Conservation (phyloP, 2,329 filamentous ascomycete genomes). For the Pseudogymnoascus sp. region DNA sequence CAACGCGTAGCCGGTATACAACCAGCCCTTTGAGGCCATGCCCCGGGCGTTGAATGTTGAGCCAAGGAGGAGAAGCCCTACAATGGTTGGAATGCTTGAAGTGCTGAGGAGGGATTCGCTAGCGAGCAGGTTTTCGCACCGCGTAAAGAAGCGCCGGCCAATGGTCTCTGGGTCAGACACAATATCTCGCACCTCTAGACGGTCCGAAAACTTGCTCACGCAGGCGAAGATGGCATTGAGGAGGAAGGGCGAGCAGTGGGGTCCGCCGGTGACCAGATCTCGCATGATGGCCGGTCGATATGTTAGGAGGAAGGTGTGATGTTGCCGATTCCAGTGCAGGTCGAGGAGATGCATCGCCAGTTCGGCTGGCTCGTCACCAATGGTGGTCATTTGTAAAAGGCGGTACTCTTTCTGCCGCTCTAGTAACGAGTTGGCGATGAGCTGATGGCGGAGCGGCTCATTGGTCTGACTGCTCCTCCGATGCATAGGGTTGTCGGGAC, state of each 20-base stretch:
- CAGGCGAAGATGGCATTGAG: slow-evolving; percentile 33
- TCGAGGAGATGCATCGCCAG: slow-evolving; percentile 33
- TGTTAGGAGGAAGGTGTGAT: slow-evolving; percentile 32
- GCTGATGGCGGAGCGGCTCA: slow-evolving; percentile 10
- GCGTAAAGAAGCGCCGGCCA: slow-evolving; percentile 21
- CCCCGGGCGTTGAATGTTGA: slow-evolving; percentile 24
- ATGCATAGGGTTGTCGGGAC: background rate
- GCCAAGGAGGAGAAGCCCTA: slow-evolving; percentile 25
- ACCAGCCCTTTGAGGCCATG: slow-evolving; percentile 27
- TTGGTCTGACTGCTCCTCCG: background rate
- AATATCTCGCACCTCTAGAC: slow-evolving; percentile 20
- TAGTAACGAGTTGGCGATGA: slow-evolving; percentile 16
- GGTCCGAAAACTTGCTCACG: slow-evolving; percentile 25
- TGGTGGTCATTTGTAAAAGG: slow-evolving; percentile 20
- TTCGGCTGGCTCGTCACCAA: slow-evolving; percentile 24
- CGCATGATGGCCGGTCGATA: slow-evolving; percentile 35
- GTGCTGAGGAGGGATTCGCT: slow-evolving; percentile 16
- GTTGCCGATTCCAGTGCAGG: slow-evolving; percentile 35
- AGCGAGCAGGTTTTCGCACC: slow-evolving; percentile 22
- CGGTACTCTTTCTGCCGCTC: slow-evolving; percentile 13
- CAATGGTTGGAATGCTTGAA: slow-evolving; percentile 24
- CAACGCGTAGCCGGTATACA: slow-evolving; percentile 34
- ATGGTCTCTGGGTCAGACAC: slow-evolving; percentile 18
- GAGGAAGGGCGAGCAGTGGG: slow-evolving; percentile 33
- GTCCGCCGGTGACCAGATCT: slow-evolving; percentile 29